Evolutionary conservation across 140 eudicot species (phyloP).

Genomic region (Stevia rebaudiana): DNA sequence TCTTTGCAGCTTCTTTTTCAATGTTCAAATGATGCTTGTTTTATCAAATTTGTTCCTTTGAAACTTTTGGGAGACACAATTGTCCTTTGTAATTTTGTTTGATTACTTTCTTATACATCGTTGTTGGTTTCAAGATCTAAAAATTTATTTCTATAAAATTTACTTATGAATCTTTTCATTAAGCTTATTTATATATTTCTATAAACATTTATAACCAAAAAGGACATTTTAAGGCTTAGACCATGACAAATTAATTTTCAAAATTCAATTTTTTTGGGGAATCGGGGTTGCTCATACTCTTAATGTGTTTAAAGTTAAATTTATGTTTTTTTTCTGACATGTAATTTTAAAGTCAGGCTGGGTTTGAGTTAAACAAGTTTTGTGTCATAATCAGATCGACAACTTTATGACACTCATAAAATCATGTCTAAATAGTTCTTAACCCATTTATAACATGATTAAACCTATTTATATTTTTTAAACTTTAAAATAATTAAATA

Average conservation of each 20-base stretch:
- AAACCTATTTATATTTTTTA: no score
- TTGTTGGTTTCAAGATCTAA: not conserved
- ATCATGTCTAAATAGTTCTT: no score
- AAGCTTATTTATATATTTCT: not conserved
- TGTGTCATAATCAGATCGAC: no score
- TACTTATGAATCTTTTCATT: not conserved
- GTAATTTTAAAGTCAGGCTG: not conserved
- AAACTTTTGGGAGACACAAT: not conserved
- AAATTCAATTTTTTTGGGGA: not conserved
- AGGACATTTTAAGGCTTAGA: not conserved
- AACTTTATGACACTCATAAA: no score
- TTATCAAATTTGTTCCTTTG: not conserved
- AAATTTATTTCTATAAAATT: not conserved
- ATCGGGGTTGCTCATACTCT: not conserved
- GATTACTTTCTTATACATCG: not conserved
- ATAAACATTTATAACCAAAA: conserved; percentile 13
- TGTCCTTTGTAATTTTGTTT: not conserved
- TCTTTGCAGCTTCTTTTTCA: not conserved
- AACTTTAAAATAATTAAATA: no score
- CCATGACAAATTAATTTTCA: not conserved
- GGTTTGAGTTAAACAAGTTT: no score
- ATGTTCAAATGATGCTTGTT: not conserved
- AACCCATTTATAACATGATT: no score
- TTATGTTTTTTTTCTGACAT: not conserved
- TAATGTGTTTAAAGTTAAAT: not conserved